Percentiles rank a stretch among this genome's conserved stretches.
These are phyloP conservation scores for Cornus kousa DNA, from an alignment of 148 eudicot species.

Conservation along the genomic window DNA sequence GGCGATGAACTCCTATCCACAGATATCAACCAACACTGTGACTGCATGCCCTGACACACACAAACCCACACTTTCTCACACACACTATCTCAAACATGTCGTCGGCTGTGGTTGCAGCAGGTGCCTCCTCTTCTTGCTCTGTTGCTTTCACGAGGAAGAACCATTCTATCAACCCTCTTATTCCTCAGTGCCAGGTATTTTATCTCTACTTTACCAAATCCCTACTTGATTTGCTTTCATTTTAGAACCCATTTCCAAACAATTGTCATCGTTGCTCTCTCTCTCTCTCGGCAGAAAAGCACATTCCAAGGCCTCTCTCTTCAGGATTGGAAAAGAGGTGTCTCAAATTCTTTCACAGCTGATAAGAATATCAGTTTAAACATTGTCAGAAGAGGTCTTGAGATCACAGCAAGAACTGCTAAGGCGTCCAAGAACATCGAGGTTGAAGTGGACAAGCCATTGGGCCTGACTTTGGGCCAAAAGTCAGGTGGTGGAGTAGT, in stretches of 20 bases:
- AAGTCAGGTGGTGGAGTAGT: slow-evolving; percentile 82
- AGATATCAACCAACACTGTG: not conserved
- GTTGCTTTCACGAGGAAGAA: slow-evolving; percentile 40
- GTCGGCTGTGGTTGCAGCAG: slow-evolving; percentile 48
- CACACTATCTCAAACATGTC: slow-evolving; percentile 32
- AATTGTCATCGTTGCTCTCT: not conserved
- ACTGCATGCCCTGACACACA: not conserved
- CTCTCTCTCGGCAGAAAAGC: slow-evolving; percentile 36
- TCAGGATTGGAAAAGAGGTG: slow-evolving; percentile 46
- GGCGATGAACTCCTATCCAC: not conserved
- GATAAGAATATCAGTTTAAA: slow-evolving; percentile 11
- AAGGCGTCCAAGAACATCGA: slow-evolving; percentile 79
- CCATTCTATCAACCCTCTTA: slow-evolving; percentile 15
- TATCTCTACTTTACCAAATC: not conserved
- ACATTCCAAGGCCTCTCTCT: slow-evolving; percentile 58
- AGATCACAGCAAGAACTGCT: slow-evolving; percentile 65
- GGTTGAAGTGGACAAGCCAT: slow-evolving; percentile 82
- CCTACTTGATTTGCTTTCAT: not conserved
- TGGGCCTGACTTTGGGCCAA: slow-evolving; percentile 73
- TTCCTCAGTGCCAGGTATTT: slow-evolving; percentile 38
- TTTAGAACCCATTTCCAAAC: not conserved
- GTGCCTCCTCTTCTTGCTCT: slow-evolving; percentile 40
- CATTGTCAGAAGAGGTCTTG: slow-evolving; percentile 34
- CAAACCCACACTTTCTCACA: not conserved
- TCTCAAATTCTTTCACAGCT: slow-evolving; percentile 34